phyloP scores from a whole-genome alignment of 1,284 basidiomycete genomes.

The Gastroboletus turbinatus region DNA sequence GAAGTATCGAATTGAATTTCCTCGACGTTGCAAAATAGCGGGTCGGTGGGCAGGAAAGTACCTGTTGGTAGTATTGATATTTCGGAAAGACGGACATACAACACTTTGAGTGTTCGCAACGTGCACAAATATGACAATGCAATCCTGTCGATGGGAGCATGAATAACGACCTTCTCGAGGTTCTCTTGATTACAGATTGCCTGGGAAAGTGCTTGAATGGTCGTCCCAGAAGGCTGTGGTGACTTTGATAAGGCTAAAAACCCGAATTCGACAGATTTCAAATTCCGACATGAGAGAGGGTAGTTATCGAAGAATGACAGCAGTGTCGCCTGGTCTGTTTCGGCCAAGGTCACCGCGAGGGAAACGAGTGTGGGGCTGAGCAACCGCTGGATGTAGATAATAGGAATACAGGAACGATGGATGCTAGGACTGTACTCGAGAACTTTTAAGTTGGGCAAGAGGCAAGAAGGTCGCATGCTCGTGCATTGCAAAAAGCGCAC shows the following conservation, averaged over 20 bases:
- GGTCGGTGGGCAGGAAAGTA: neutral
- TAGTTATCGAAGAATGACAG: conserved; percentile 15
- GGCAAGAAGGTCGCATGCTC: conserved; percentile 3
- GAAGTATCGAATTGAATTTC: conserved; percentile 2
- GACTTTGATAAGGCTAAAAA: neutral
- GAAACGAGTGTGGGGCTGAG: conserved; percentile 16
- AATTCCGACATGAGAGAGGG: conserved; percentile 3
- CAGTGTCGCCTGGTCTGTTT: conserved; percentile 8
- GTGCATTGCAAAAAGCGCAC: conserved; percentile 11
- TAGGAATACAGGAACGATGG: neutral
- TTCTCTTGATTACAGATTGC: conserved; percentile 3
- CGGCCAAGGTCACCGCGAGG: conserved; percentile 3
- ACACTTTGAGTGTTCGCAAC: conserved; percentile 11
- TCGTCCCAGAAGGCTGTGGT: neutral
- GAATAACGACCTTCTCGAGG: neutral
- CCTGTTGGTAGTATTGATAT: neutral
- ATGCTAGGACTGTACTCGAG: conserved; percentile 8
- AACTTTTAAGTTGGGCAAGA: conserved; percentile 13
- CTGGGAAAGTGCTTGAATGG: conserved; percentile 6
- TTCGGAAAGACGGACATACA: conserved; percentile 5
- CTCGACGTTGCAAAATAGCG: conserved; percentile 1
- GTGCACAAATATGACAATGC: conserved; percentile 9
- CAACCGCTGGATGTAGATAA: conserved; percentile 13
- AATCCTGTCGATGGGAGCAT: neutral
- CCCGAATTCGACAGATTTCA: conserved; percentile 7